A percentile compares a stretch with the other conserved stretches of the same genome.
These are phyloP conservation scores for Kwoniella europaea DNA, from an alignment of 768 basidiomycete species.

Conservation along the genomic window DNA sequence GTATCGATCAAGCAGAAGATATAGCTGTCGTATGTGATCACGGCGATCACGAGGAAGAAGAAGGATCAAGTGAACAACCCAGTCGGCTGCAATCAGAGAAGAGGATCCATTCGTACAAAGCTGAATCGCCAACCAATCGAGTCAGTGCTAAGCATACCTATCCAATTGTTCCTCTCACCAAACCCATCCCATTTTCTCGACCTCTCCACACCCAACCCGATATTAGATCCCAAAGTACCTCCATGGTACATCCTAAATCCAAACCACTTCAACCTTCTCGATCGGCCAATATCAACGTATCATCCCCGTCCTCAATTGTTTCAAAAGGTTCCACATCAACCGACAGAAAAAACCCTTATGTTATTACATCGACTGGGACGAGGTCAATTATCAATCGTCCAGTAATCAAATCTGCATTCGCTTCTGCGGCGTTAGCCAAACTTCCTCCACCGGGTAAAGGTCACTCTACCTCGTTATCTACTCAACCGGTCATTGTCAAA, in stretches of 20 bases:
- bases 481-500: conserved; percentile 19
- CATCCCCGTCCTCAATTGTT: background rate
- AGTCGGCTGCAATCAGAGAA: too few relatives aligned
- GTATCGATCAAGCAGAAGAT: background rate
- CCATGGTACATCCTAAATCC: background rate
- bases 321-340: background rate
- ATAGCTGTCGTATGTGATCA: background rate
- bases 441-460: conserved; percentile 42
- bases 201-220: conserved; percentile 7
- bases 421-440: conserved; percentile 31
- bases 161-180: conserved; percentile 1
- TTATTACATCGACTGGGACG: background rate
- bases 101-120: background rate
- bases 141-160: background rate
- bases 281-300: background rate
- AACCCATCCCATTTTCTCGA: conserved; percentile 15
- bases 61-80: too few relatives aligned
- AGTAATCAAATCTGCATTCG: conserved; percentile 26
- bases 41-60: too few relatives aligned
- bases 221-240: background rate
- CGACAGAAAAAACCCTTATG: too few relatives aligned
- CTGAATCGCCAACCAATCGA: background rate
- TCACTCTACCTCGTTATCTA: conserved; percentile 13
- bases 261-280: conserved; percentile 7
- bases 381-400: background rate